Conservation (phyloP, 768 basidiomycete species). For the Calocybe gangraenosa region DNA sequence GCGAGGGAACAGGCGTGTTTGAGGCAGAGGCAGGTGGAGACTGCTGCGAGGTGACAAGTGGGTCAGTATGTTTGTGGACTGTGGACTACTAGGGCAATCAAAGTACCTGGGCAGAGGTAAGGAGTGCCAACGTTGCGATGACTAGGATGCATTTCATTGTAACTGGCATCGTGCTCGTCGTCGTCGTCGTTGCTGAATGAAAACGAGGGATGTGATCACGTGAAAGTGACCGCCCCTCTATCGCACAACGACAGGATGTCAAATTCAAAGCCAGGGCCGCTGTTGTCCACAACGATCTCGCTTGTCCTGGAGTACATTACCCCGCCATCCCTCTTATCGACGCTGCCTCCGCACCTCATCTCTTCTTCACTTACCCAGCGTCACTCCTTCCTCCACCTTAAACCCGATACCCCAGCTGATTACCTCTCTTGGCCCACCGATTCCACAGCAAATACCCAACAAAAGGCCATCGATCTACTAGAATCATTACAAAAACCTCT, state of each 20-base stretch:
- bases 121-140: slow-evolving; percentile 27
- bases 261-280: slow-evolving; percentile 1
- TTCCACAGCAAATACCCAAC: slow-evolving; percentile 23
- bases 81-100: neutral
- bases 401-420: slow-evolving; percentile 41
- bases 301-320: slow-evolving; percentile 55
- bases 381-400: slow-evolving; percentile 59
- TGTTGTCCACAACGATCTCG: slow-evolving; percentile 30
- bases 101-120: slow-evolving; percentile 38
- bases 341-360: slow-evolving; percentile 57
- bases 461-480: slow-evolving; percentile 35
- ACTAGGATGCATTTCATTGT: slow-evolving; percentile 5
- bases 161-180: slow-evolving; percentile 26
- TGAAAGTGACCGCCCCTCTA: neutral
- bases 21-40: slow-evolving; percentile 1
- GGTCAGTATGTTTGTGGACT: neutral
- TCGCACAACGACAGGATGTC: neutral
- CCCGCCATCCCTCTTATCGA: slow-evolving; percentile 43
- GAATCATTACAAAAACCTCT: slow-evolving; percentile 28
- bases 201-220: slow-evolving; percentile 11
- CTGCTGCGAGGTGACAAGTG: slow-evolving; percentile 2
- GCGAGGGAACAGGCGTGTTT: slow-evolving; percentile 16
- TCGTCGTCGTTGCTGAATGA: slow-evolving; percentile 12
- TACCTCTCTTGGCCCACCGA: slow-evolving; percentile 70
- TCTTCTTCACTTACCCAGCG: slow-evolving; percentile 57